These are phyloP conservation scores for Cladorrhinum sp. DNA, from an alignment of 2,329 filamentous ascomycete species.

Conservation along the genomic window DNA sequence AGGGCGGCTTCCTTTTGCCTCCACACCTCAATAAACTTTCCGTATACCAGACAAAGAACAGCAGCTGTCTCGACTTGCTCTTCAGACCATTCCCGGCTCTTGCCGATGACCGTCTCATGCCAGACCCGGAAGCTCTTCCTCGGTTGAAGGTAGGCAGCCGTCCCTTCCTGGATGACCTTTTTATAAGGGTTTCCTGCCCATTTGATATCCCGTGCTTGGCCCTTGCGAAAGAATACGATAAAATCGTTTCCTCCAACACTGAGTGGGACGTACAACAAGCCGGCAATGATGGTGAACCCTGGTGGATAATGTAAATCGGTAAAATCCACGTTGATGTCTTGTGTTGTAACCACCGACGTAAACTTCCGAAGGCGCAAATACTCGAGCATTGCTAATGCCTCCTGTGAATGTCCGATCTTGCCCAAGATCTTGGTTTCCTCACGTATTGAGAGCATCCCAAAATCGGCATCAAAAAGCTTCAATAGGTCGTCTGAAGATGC, in stretches of 20 bases:
- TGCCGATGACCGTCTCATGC: slow-evolving; percentile 77
- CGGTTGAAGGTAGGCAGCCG: slow-evolving; percentile 71
- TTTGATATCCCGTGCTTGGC: slow-evolving; percentile 71
- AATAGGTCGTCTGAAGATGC: slow-evolving; percentile 83
- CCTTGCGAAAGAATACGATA: slow-evolving; percentile 85
- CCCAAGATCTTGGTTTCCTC: slow-evolving; percentile 89
- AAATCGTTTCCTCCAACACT: slow-evolving; percentile 76
- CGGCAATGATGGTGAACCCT: slow-evolving; percentile 74
- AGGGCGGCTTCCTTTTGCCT: slow-evolving; percentile 82
- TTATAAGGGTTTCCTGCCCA: slow-evolving; percentile 89
- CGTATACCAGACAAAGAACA: slow-evolving; percentile 83
- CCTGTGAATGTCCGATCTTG: slow-evolving; percentile 70
- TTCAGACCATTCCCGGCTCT: slow-evolving; percentile 83
- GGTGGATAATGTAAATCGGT: slow-evolving; percentile 76
- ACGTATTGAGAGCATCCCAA: slow-evolving; percentile 76
- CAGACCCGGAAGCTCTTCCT: slow-evolving; percentile 76
- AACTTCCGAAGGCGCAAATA: slow-evolving; percentile 75
- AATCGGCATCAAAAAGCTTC: slow-evolving; percentile 82
- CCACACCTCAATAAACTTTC: slow-evolving; percentile 88
- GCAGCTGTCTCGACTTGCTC: slow-evolving; percentile 87
- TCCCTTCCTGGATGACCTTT: slow-evolving; percentile 70
- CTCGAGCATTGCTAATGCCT: slow-evolving; percentile 79
- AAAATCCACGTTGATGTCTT: slow-evolving; percentile 73
- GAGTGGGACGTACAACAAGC: slow-evolving; percentile 76
- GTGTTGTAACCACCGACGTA: slow-evolving; percentile 72